Conservation (phyloP, 345 rosid genomes). For the Conringia planisiliqua region DNA sequence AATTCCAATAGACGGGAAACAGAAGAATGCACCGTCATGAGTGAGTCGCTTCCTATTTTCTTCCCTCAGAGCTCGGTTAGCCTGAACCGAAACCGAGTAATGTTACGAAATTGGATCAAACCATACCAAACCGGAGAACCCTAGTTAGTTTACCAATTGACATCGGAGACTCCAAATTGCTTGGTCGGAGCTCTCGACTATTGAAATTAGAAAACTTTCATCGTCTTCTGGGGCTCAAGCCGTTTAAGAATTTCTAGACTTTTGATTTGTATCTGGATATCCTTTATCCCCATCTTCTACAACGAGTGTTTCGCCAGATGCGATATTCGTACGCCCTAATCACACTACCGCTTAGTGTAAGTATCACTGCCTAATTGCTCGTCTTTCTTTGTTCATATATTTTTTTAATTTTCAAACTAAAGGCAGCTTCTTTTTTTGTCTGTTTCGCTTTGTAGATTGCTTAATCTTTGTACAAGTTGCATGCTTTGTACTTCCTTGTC, state of each 20-base stretch:
- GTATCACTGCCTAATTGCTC: background rate
- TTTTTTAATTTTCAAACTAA: background rate
- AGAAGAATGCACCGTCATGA: background rate
- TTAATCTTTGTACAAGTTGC: background rate
- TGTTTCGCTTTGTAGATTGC: background rate
- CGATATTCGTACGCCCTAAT: background rate
- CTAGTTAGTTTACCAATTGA: slow-evolving; percentile 9
- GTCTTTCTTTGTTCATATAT: background rate
- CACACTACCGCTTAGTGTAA: background rate
- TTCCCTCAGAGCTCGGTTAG: background rate
- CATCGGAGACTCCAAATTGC: background rate
- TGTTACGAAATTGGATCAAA: background rate
- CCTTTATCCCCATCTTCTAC: background rate
- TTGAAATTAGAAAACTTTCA: background rate
- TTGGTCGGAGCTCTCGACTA: background rate
- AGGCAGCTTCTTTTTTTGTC: background rate
- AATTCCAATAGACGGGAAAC: background rate
- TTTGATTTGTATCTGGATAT: background rate
- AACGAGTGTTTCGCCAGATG: background rate
- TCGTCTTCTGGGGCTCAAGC: background rate
- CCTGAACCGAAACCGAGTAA: slow-evolving; percentile 8
- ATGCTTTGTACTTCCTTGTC: slow-evolving; percentile 11
- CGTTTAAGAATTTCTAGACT: background rate
- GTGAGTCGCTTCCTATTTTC: background rate
- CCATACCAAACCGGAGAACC: slow-evolving; percentile 12